A percentile compares a stretch with the other conserved stretches of the same genome.
phyloP scores from a whole-genome alignment of 345 rosid species.

The Geranium brycei region DNA sequence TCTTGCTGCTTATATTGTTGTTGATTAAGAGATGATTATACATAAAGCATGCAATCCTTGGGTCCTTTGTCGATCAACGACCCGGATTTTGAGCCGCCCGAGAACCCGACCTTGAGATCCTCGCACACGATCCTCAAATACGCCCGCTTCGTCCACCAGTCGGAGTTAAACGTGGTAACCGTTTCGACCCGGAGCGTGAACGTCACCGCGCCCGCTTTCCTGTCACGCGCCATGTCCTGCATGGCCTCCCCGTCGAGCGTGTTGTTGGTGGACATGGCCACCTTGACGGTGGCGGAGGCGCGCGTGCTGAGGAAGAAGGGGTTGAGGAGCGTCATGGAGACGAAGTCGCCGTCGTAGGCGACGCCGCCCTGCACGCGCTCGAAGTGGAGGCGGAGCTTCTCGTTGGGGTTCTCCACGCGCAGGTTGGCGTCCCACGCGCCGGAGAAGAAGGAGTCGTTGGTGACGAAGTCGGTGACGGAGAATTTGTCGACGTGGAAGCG shows the following conservation, averaged over 20 bases:
- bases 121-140: constrained; percentile 21
- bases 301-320: constrained; percentile 12
- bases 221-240: constrained; percentile 16
- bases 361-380: constrained; percentile 17
- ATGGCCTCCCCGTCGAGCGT: constrained; percentile 5
- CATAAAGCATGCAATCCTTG: constrained; percentile 11
- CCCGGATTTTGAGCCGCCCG: constrained; percentile 1
- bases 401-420: constrained; percentile 20
- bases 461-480: constrained; percentile 22
- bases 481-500: constrained; percentile 17
- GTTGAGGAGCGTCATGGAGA: constrained; percentile 11
- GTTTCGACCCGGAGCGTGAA: constrained; percentile 18
- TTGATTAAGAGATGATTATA: constrained; percentile 5
- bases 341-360: constrained; percentile 6
- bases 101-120: constrained; percentile 21
- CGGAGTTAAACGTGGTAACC: constrained; percentile 18
- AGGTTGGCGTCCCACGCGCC: constrained; percentile 26
- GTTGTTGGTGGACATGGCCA: constrained; percentile 3
- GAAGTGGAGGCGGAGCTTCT: constrained; percentile 11
- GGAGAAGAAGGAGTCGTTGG: constrained; percentile 11
- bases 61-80: constrained; percentile 2
- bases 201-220: constrained; percentile 11
- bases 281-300: background rate
- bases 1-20: too few relatives aligned
- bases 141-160: constrained; percentile 16